phyloP scores from a whole-genome alignment of 2,329 filamentous ascomycete genomes.

The Drechslerella coelobrocha region DNA sequence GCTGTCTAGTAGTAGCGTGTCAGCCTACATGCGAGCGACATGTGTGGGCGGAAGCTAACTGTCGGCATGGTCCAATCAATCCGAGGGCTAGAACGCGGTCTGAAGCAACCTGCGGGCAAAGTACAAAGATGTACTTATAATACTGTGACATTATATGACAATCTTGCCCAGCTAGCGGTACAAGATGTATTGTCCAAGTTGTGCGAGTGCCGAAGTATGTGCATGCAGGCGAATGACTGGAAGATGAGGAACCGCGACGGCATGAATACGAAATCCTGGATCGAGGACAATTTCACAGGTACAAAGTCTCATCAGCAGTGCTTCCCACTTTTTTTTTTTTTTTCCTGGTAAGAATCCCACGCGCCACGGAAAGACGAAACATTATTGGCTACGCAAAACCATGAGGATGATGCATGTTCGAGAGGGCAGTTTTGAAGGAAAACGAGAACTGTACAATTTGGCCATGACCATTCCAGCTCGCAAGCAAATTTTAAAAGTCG shows the following conservation, averaged over 20 bases:
- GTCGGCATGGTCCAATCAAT: constrained; percentile 1
- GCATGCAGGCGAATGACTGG: too few relatives aligned
- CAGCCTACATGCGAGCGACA: neutral
- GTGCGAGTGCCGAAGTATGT: too few relatives aligned
- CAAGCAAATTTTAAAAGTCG: neutral
- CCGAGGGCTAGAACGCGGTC: neutral
- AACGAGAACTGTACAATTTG: neutral
- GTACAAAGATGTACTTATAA: neutral
- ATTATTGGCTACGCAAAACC: neutral
- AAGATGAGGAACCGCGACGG: too few relatives aligned
- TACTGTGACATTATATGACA: neutral
- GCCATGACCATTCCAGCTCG: neutral
- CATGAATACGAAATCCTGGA: neutral
- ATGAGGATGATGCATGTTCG: neutral
- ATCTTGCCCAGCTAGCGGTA: too few relatives aligned
- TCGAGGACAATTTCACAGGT: neutral
- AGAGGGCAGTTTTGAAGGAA: neutral
- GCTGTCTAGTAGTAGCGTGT: neutral
- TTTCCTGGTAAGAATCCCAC: constrained; percentile 2
- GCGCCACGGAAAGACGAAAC: constrained; percentile 1
- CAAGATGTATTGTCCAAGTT: too few relatives aligned
- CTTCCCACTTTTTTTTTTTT: neutral
- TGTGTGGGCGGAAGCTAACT: constrained; percentile 3
- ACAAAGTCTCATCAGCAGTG: neutral
- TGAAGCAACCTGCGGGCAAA: neutral